Percentiles rank a stretch among this genome's conserved stretches.
Evolutionary conservation across 176 grass and related monocot genomes (phyloP).

Genomic region (Raddia guianensis): DNA sequence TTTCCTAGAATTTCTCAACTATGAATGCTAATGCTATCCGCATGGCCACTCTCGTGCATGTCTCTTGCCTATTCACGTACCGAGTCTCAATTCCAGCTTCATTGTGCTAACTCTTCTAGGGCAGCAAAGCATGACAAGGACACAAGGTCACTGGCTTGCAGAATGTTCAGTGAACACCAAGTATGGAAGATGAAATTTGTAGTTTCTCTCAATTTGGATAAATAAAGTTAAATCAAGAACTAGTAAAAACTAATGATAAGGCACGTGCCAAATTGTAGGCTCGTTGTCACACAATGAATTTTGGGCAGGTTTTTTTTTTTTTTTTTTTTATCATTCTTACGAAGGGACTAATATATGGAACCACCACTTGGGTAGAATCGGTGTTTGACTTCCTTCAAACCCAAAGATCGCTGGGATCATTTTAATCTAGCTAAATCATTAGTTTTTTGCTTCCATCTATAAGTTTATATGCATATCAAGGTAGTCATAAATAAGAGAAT

Average conservation of each 20-base stretch:
- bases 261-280: not conserved
- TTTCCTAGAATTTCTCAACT: too few species aligned
- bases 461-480: too few species aligned
- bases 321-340: too few species aligned
- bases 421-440: too few species aligned
- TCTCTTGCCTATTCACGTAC: not conserved
- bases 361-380: too few species aligned
- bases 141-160: not conserved
- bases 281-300: not conserved
- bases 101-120: not conserved
- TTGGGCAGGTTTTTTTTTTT: too few species aligned
- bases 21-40: not conserved
- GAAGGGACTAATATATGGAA: too few species aligned
- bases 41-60: constrained; percentile 15
- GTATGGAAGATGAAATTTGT: not conserved
- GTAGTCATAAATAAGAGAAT: too few species aligned
- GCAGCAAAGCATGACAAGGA: not conserved
- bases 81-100: not conserved
- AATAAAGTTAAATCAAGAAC: not conserved
- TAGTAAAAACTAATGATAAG: not conserved
- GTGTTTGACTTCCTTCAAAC: too few species aligned
- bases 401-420: too few species aligned
- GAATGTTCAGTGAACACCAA: not conserved
- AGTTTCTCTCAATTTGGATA: not conserved
- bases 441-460: too few species aligned